A percentile compares a stretch with the other conserved stretches of the same genome.
Conservation (phyloP, 1,284 basidiomycete species). For the Taiwanofungus camphoratus region DNA sequence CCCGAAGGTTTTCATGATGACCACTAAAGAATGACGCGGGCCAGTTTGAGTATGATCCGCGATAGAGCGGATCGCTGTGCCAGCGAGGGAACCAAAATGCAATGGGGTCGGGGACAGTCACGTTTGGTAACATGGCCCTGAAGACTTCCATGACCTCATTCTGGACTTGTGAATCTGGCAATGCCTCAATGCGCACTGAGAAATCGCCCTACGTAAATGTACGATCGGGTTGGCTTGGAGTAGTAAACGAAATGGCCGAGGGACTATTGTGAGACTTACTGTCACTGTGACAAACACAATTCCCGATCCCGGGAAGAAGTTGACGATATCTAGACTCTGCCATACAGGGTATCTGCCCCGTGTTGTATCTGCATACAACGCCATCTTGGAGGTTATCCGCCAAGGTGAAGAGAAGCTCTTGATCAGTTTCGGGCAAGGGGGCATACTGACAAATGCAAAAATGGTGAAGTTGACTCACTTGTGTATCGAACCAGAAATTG, state of each 20-base stretch:
- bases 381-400: conserved; percentile 38
- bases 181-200: conserved; percentile 48
- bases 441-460: not conserved
- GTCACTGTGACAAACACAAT: conserved; percentile 62
- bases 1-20: conserved; percentile 51
- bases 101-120: conserved; percentile 42
- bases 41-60: conserved; percentile 69
- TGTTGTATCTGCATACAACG: conserved; percentile 53
- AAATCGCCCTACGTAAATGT: conserved; percentile 41
- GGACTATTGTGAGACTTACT: too few relatives aligned
- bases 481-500: conserved; percentile 67
- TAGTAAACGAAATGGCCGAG: too few relatives aligned
- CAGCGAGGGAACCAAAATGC: conserved; percentile 53
- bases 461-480: conserved; percentile 29
- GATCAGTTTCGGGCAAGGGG: not conserved
- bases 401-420: not conserved
- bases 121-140: conserved; percentile 49
- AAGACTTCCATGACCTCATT: conserved; percentile 50
- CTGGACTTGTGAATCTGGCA: conserved; percentile 43
- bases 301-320: conserved; percentile 56
- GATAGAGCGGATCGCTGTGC: conserved; percentile 48
- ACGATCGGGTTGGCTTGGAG: too few relatives aligned
- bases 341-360: conserved; percentile 63
- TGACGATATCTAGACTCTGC: conserved; percentile 56
- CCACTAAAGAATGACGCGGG: conserved; percentile 46